Percentiles rank a stretch among this genome's conserved stretches.
Evolutionary conservation across 1,139 yeast genomes (phyloP).

Genomic region (Taphrina sp.): DNA sequence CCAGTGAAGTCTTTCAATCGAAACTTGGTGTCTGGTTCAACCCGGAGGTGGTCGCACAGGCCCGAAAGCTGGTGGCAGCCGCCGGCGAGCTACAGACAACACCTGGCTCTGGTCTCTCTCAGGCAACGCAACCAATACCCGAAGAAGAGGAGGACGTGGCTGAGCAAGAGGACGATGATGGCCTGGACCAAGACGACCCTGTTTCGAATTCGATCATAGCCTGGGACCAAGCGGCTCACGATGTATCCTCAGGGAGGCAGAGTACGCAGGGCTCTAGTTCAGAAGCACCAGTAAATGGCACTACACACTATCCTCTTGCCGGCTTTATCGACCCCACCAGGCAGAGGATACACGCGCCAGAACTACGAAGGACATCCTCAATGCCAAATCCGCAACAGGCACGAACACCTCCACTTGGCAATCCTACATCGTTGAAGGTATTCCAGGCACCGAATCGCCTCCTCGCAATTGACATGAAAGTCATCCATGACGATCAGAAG

Average conservation of each 20-base stretch:
- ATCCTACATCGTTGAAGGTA: background rate
- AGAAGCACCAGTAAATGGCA: background rate
- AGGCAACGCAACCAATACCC: background rate
- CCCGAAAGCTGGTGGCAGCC: constrained; percentile 20
- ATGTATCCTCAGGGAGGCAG: background rate
- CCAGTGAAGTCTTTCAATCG: constrained; percentile 26
- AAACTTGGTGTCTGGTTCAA: constrained; percentile 33
- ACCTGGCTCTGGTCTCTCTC: constrained; percentile 2
- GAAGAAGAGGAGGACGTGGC: constrained; percentile 10
- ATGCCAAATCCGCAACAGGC: constrained; percentile 15
- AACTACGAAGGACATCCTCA: constrained; percentile 23
- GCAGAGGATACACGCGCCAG: constrained; percentile 14
- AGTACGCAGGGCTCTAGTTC: background rate
- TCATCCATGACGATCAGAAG: background rate
- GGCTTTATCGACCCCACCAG: background rate
- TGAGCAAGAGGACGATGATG: constrained; percentile 17
- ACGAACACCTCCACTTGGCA: background rate
- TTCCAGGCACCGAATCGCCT: background rate
- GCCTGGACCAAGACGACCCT: constrained; percentile 5
- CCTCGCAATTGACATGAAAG: constrained; percentile 7
- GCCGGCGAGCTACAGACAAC: constrained; percentile 8
- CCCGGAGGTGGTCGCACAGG: constrained; percentile 29
- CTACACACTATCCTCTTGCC: background rate
- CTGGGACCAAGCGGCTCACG: constrained; percentile 7
- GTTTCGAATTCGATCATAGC: background rate